A percentile compares a stretch with the other conserved stretches of the same genome.
These are phyloP conservation scores for Lipomyces japonicus DNA, from an alignment of 805 yeast species.

Conservation along the genomic window DNA sequence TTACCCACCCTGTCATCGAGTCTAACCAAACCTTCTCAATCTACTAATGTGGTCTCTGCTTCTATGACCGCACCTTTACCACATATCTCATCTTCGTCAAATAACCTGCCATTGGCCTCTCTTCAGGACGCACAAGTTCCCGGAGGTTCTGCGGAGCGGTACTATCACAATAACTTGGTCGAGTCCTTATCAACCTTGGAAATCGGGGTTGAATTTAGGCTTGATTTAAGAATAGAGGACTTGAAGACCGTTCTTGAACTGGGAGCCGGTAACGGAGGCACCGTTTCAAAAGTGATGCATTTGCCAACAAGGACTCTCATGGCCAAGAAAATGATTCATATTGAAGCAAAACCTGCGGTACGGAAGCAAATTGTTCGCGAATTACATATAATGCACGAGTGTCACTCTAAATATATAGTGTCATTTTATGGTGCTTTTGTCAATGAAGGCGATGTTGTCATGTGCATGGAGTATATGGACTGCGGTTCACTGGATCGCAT, in stretches of 20 bases:
- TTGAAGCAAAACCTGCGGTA: conserved; percentile 74
- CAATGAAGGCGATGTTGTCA: conserved; percentile 68
- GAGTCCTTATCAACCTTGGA: conserved; percentile 47
- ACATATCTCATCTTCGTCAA: conserved; percentile 9
- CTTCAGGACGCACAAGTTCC: conserved; percentile 28
- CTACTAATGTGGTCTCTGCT: not conserved
- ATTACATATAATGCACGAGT: conserved; percentile 84
- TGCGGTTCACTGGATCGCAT: conserved; percentile 89
- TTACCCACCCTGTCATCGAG: conserved; percentile 34
- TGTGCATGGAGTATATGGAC: conserved; percentile 95
- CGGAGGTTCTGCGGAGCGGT: conserved; percentile 30
- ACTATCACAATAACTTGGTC: conserved; percentile 38
- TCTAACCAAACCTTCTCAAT: conserved; percentile 11
- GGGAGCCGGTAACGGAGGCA: conserved; percentile 94
- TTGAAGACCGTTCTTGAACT: conserved; percentile 68
- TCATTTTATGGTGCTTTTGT: conserved; percentile 89
- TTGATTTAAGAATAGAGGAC: conserved; percentile 58
- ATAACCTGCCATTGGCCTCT: conserved; percentile 23
- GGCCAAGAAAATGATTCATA: conserved; percentile 85
- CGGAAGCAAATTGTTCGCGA: conserved; percentile 85
- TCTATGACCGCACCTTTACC: conserved; percentile 20
- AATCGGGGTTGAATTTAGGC: conserved; percentile 52
- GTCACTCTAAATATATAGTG: conserved; percentile 73
- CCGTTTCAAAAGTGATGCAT: conserved; percentile 83
- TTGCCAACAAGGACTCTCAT: conserved; percentile 80